Percentiles rank a stretch among this genome's conserved stretches.
These are phyloP conservation scores for Erysimum cheiranthoides DNA, from an alignment of 345 rosid genomes.

Conservation along the genomic window DNA sequence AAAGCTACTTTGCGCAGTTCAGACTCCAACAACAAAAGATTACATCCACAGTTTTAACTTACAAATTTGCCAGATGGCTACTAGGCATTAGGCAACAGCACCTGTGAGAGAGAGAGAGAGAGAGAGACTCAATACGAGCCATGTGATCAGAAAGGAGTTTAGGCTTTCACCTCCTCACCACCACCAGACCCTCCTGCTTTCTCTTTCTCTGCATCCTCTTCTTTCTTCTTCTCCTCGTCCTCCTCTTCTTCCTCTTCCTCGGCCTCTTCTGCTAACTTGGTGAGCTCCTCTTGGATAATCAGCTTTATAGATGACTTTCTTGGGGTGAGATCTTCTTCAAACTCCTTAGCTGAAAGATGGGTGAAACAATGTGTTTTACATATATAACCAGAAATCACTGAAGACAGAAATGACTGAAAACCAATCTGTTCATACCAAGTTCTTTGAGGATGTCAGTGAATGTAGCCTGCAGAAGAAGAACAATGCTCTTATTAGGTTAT, in stretches of 20 bases:
- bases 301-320: slow-evolving; percentile 80
- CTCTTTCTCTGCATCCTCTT: slow-evolving; percentile 33
- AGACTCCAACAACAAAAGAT: slow-evolving; percentile 38
- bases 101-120: not conserved
- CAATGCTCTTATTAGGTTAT: slow-evolving; percentile 18
- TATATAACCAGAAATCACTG: slow-evolving; percentile 8
- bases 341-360: slow-evolving; percentile 60
- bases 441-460: slow-evolving; percentile 88
- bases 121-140: slow-evolving; percentile 28
- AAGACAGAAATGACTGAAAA: slow-evolving; percentile 2
- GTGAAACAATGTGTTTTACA: slow-evolving; percentile 18
- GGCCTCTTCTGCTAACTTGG: slow-evolving; percentile 81
- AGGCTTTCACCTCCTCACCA: slow-evolving; percentile 43
- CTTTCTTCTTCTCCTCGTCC: slow-evolving; percentile 47
- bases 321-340: slow-evolving; percentile 62
- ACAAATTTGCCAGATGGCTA: slow-evolving; percentile 32
- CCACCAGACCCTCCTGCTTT: slow-evolving; percentile 37
- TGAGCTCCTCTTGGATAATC: slow-evolving; percentile 91
- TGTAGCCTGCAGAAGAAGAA: slow-evolving; percentile 79
- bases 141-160: slow-evolving; percentile 28
- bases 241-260: slow-evolving; percentile 64
- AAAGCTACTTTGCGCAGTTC: slow-evolving; percentile 26
- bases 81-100: slow-evolving; percentile 27
- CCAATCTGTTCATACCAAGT: slow-evolving; percentile 64
- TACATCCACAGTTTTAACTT: slow-evolving; percentile 42